A percentile compares a stretch with the other conserved stretches of the same genome.
Conservation (phyloP, 805 yeast species). For the Wickerhamiella spandovensis region DNA sequence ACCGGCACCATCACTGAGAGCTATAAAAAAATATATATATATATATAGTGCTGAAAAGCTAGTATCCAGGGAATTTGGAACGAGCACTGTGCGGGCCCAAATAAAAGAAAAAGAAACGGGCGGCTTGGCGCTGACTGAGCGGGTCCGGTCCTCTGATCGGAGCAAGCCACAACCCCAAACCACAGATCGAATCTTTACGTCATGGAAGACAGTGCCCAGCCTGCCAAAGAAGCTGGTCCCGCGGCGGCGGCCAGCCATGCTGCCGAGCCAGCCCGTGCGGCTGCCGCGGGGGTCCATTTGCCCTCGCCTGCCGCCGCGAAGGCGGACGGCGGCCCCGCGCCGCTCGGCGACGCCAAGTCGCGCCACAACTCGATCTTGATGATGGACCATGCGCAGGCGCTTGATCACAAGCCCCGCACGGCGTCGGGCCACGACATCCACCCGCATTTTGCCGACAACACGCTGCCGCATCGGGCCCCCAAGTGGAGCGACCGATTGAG, state of each 20-base stretch:
- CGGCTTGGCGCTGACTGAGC: too few species aligned
- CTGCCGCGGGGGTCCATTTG: not conserved
- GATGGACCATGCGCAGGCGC: constrained; percentile 7
- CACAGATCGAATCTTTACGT: not conserved
- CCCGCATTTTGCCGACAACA: constrained; percentile 18
- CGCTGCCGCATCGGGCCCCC: constrained; percentile 9
- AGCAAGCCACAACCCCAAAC: not conserved
- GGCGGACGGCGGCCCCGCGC: not conserved
- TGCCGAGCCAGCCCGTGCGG: not conserved
- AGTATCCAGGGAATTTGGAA: too few species aligned
- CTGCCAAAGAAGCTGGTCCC: not conserved
- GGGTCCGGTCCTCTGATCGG: too few species aligned
- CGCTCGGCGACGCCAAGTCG: constrained; percentile 1
- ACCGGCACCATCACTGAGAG: too few species aligned
- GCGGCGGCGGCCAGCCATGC: not conserved
- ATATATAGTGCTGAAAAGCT: too few species aligned
- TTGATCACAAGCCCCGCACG: constrained; percentile 7
- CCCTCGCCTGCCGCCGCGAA: not conserved
- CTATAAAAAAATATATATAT: too few species aligned
- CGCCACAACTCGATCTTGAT: constrained; percentile 18
- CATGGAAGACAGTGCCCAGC: not conserved
- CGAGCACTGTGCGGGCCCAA: too few species aligned
- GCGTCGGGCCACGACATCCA: constrained; percentile 10
- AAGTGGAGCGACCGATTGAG: not conserved
- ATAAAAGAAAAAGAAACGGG: too few species aligned